Evolutionary conservation across 257 asterid genomes (phyloP).

Genomic region (Petrea volubilis): DNA sequence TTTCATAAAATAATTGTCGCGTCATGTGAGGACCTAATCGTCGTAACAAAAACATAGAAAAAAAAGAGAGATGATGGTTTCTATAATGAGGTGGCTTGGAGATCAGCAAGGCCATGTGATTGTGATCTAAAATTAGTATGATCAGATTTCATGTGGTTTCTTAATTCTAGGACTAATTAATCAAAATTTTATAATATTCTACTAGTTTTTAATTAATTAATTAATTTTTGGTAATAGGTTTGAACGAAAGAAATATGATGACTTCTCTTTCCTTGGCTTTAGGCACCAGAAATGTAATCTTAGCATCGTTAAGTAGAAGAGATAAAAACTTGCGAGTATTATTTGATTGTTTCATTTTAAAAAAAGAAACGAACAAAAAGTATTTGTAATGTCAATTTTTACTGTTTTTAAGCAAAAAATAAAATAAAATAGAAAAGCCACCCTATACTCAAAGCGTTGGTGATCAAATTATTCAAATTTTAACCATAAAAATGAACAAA

Average conservation of each 20-base stretch:
- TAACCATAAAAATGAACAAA: too few species aligned
- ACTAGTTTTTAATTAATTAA: too few species aligned
- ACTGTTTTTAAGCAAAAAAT: too few species aligned
- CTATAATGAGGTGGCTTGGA: slow-evolving; percentile 24
- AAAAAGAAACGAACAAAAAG: not conserved
- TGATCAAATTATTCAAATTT: too few species aligned
- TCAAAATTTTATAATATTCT: not conserved
- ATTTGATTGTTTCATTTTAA: too few species aligned
- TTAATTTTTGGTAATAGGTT: not conserved
- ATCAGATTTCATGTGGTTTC: slow-evolving; percentile 39
- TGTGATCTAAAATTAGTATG: slow-evolving; percentile 26
- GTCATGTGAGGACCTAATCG: slow-evolving; percentile 27
- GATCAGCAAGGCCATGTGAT: slow-evolving; percentile 30
- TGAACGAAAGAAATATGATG: not conserved
- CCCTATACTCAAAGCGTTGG: too few species aligned
- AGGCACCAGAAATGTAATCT: slow-evolving; percentile 16
- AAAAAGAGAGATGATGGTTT: too few species aligned
- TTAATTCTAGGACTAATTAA: not conserved
- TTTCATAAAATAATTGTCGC: not conserved
- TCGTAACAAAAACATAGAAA: not conserved
- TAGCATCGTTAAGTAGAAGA: too few species aligned
- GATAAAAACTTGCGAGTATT: too few species aligned
- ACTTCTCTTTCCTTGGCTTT: not conserved
- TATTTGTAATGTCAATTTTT: too few species aligned
- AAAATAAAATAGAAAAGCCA: too few species aligned